Percentiles rank a stretch among this genome's conserved stretches.
Conservation (phyloP, 2,329 filamentous ascomycete genomes). For the Gnomoniopsis smithogilvyi region DNA sequence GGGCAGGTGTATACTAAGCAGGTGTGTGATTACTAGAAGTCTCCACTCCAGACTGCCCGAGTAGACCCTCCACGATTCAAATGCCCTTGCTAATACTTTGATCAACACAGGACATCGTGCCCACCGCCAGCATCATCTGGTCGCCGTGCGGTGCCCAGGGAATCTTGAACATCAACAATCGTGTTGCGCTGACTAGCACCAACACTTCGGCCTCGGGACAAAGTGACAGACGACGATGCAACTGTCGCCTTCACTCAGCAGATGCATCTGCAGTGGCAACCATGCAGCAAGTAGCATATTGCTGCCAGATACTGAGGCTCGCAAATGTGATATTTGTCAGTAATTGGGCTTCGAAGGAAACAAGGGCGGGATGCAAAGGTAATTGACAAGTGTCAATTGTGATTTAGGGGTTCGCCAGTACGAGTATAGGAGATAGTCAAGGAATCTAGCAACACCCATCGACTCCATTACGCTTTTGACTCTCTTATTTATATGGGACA, state of each 20-base stretch:
- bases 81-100: not conserved
- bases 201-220: slow-evolving; percentile 30
- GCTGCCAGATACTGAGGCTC: no score
- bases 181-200: slow-evolving; percentile 31
- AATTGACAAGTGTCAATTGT: no score
- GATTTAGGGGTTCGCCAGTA: no score
- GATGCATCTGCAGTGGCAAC: slow-evolving; percentile 32
- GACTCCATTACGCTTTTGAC: no score
- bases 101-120: slow-evolving; percentile 38
- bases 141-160: slow-evolving; percentile 42
- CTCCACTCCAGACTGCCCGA: no score
- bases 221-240: slow-evolving; percentile 37
- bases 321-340: no score
- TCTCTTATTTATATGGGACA: no score
- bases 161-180: slow-evolving; percentile 41
- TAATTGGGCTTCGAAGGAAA: no score
- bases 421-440: no score
- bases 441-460: no score
- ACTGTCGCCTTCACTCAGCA: slow-evolving; percentile 37
- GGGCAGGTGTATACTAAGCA: slow-evolving; percentile 34
- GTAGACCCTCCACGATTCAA: slow-evolving; percentile 17
- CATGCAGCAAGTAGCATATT: slow-evolving; percentile 8
- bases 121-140: slow-evolving; percentile 42
- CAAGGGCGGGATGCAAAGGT: no score
- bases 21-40: no score